A percentile compares a stretch with the other conserved stretches of the same genome.
Conservation (phyloP, 805 yeast species). For the Schizosaccharomyces lindneri region DNA sequence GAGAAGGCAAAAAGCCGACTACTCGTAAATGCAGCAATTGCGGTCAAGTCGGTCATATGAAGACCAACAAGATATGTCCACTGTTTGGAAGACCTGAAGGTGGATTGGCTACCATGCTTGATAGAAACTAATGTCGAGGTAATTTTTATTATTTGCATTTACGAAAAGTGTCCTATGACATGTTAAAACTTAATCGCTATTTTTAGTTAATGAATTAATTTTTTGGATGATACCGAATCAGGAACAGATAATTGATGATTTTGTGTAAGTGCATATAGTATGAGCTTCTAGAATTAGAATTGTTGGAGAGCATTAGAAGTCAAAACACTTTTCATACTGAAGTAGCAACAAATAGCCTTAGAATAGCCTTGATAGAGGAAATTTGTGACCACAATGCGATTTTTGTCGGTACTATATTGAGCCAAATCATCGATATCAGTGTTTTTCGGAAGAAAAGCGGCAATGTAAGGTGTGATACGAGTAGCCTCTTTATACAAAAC, state of each 20-base stretch:
- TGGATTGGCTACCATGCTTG: conserved; percentile 1
- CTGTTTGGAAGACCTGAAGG: conserved; percentile 31
- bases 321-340: conserved; percentile 5
- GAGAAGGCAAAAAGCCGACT: background rate
- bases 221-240: background rate
- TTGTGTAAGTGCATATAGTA: background rate
- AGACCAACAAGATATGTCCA: conserved; percentile 82
- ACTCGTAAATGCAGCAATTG: conserved; percentile 71
- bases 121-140: background rate
- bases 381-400: background rate
- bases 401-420: background rate
- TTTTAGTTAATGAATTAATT: background rate
- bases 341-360: conserved; percentile 3
- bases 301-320: background rate
- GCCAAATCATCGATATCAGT: conserved; percentile 7
- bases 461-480: conserved; percentile 6
- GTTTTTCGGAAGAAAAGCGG: conserved; percentile 9
- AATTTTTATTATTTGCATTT: background rate
- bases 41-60: conserved; percentile 84
- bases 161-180: background rate
- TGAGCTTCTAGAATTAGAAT: background rate
- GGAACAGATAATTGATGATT: background rate
- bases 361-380: background rate
- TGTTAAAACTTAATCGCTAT: background rate
- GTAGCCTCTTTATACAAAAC: conserved; percentile 4